Percentiles rank a stretch among this genome's conserved stretches.
Conservation (phyloP, 2,329 filamentous ascomycete species). For the Fusarium falciforme region DNA sequence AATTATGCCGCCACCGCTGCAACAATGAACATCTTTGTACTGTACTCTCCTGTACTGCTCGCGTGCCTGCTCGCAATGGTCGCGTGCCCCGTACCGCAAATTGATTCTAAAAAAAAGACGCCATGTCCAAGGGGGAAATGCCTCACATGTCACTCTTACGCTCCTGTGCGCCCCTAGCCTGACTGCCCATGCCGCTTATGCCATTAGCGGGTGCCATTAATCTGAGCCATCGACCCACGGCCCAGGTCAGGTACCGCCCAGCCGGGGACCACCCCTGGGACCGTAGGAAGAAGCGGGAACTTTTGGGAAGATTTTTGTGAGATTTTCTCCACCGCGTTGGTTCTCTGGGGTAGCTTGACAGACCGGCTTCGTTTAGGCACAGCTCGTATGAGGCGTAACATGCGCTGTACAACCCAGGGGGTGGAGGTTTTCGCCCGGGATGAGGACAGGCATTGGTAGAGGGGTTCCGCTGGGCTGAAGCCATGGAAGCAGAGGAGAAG, state of each 20-base stretch:
- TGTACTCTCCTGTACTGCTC: neutral
- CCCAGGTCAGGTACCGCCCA: neutral
- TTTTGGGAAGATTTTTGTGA: constrained; percentile 2
- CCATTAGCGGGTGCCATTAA: neutral
- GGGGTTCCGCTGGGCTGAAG: neutral
- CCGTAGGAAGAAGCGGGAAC: neutral
- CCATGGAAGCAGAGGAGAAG: neutral
- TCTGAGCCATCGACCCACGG: neutral
- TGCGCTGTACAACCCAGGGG: neutral
- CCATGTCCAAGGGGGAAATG: neutral
- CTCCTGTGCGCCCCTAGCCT: neutral
- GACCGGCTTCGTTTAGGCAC: neutral
- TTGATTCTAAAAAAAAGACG: neutral
- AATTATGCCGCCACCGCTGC: neutral
- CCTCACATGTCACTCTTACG: constrained; percentile 3
- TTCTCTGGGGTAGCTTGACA: neutral
- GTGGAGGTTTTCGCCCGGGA: neutral
- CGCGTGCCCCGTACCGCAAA: neutral
- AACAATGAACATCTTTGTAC: neutral
- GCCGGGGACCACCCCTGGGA: neutral
- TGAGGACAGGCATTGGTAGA: neutral
- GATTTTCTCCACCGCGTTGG: neutral
- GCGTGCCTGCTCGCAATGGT: neutral
- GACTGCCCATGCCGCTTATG: neutral
- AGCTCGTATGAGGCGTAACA: constrained; percentile 1